These are phyloP conservation scores for Trichoderma harzianum DNA, from an alignment of 2,329 filamentous ascomycete species.

Conservation along the genomic window DNA sequence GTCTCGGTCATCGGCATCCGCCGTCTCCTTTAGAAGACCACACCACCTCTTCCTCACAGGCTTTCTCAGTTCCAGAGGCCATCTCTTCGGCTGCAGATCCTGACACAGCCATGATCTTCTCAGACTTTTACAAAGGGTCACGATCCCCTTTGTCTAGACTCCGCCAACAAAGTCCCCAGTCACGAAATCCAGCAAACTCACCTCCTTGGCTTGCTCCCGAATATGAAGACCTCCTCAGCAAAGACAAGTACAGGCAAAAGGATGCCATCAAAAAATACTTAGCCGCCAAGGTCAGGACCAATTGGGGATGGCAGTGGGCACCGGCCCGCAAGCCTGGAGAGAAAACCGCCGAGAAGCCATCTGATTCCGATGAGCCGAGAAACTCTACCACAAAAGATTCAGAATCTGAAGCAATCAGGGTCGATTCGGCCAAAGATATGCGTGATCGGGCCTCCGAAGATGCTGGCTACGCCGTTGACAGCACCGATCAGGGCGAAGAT, in stretches of 20 bases:
- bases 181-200: constrained; percentile 28
- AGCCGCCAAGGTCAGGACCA: constrained; percentile 50
- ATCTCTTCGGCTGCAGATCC: constrained; percentile 3
- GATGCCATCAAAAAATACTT: constrained; percentile 58
- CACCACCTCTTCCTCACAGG: neutral
- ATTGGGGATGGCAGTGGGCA: constrained; percentile 61
- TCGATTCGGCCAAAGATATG: constrained; percentile 18
- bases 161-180: constrained; percentile 37
- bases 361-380: constrained; percentile 3
- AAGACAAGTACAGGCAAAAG: constrained; percentile 61
- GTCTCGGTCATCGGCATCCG: neutral
- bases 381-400: neutral
- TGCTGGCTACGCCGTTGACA: constrained; percentile 35
- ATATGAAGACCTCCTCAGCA: constrained; percentile 59
- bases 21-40: neutral
- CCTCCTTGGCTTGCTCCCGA: constrained; percentile 46
- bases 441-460: constrained; percentile 36
- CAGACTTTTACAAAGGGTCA: constrained; percentile 56
- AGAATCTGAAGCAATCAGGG: constrained; percentile 1
- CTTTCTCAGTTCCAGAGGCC: neutral
- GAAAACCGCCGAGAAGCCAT: neutral
- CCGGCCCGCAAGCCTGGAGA: constrained; percentile 21
- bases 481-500: constrained; percentile 37
- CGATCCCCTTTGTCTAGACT: constrained; percentile 52
- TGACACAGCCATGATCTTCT: constrained; percentile 50